Evolutionary conservation across 495 filamentous ascomycete species (phyloP).

Genomic region (Clohesyomyces aquaticus): DNA sequence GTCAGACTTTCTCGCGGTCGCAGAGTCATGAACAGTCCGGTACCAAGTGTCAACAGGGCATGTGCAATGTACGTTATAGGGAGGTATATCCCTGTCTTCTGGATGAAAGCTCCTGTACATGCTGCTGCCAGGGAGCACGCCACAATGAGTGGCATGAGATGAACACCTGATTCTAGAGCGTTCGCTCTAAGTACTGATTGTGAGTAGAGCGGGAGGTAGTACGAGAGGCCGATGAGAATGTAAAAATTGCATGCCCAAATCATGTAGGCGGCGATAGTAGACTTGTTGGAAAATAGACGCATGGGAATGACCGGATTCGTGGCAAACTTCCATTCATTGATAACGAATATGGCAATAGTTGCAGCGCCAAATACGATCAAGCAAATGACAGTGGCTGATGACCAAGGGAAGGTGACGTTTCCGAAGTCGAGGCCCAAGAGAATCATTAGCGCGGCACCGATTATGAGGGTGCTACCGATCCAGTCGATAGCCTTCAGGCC

Average conservation of each 20-base stretch:
- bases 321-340: conserved; percentile 30
- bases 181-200: conserved; percentile 12
- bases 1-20: neutral
- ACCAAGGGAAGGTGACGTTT: conserved; percentile 31
- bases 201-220: conserved; percentile 27
- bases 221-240: conserved; percentile 6
- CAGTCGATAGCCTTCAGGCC: conserved; percentile 40
- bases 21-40: conserved; percentile 13
- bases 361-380: conserved; percentile 30
- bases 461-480: conserved; percentile 24
- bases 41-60: conserved; percentile 9
- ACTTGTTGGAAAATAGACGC: neutral
- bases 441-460: conserved; percentile 33
- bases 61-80: neutral
- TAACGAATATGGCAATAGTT: conserved; percentile 23
- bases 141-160: conserved; percentile 36
- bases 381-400: conserved; percentile 30
- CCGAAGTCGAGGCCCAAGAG: conserved; percentile 38
- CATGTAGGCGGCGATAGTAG: conserved; percentile 10
- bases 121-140: neutral
- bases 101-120: conserved; percentile 4
- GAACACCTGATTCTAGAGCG: conserved; percentile 8
- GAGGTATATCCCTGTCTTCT: conserved; percentile 16
- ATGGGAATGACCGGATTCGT: conserved; percentile 25
- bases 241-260: conserved; percentile 1